Conservation (phyloP, 2,329 filamentous ascomycete genomes). For the Cordyceps cateniannulata region DNA sequence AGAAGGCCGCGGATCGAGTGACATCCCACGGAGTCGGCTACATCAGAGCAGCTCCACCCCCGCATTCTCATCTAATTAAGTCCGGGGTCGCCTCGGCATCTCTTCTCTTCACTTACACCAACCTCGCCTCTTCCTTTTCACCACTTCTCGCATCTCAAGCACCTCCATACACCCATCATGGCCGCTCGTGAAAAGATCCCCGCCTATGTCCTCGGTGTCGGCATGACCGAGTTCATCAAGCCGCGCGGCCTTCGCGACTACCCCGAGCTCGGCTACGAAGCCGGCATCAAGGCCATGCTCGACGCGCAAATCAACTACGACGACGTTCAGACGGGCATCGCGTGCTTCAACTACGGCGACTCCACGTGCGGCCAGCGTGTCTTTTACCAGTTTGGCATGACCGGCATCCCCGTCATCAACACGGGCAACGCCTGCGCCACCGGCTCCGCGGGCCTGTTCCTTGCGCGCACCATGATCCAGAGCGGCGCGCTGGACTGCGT, state of each 20-base stretch:
- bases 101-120: background rate
- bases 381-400: conserved; percentile 99
- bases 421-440: conserved; percentile 99
- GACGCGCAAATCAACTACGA: conserved; percentile 92
- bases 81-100: conserved; percentile 4
- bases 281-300: conserved; percentile 81
- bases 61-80: background rate
- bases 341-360: conserved; percentile 96
- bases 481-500: conserved; percentile 81
- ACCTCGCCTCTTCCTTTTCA: background rate
- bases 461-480: conserved; percentile 73
- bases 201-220: conserved; percentile 88
- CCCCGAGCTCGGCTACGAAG: conserved; percentile 88
- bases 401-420: conserved; percentile 91
- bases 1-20: background rate
- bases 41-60: background rate
- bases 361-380: conserved; percentile 91
- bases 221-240: conserved; percentile 99
- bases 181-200: background rate
- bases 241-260: conserved; percentile 90
- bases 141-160: background rate
- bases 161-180: background rate
- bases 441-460: conserved; percentile 78
- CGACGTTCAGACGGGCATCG: conserved; percentile 87
- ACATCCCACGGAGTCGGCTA: background rate